phyloP scores from a whole-genome alignment of 2,329 filamentous ascomycete genomes.

The Furcasterigmium furcatum region DNA sequence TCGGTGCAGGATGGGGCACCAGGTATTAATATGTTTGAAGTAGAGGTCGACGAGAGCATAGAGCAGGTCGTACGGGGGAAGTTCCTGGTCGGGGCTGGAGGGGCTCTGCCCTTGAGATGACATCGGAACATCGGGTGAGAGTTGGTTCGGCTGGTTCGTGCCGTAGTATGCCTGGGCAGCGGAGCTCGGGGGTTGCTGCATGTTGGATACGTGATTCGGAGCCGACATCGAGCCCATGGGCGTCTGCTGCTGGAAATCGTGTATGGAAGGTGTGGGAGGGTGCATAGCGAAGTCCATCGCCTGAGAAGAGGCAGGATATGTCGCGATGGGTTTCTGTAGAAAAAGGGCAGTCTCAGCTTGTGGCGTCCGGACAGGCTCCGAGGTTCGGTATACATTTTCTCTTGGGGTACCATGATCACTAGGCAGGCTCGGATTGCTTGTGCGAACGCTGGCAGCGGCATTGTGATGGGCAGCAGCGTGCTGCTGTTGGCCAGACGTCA shows the following conservation, averaged over 20 bases:
- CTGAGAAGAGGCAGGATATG: slow-evolving; percentile 42
- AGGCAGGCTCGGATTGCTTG: slow-evolving; percentile 46
- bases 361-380: slow-evolving; percentile 47
- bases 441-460: slow-evolving; percentile 38
- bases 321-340: slow-evolving; percentile 51
- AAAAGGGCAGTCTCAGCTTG: slow-evolving; percentile 60
- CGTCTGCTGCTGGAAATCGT: slow-evolving; percentile 47
- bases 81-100: slow-evolving; percentile 57
- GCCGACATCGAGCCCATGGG: slow-evolving; percentile 35
- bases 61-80: slow-evolving; percentile 72
- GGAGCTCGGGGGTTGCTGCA: slow-evolving; percentile 29
- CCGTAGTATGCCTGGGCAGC: slow-evolving; percentile 49
- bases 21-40: slow-evolving; percentile 77
- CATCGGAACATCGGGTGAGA: slow-evolving; percentile 57
- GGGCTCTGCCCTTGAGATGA: slow-evolving; percentile 41
- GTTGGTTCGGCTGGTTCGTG: slow-evolving; percentile 35
- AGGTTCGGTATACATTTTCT: slow-evolving; percentile 46
- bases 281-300: slow-evolving; percentile 48
- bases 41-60: slow-evolving; percentile 73
- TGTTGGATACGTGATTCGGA: slow-evolving; percentile 19
- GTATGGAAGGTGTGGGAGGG: slow-evolving; percentile 40
- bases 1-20: slow-evolving; percentile 88
- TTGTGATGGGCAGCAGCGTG: slow-evolving; percentile 19
- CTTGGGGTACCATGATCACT: slow-evolving; percentile 56
- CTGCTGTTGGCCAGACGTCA: slow-evolving; percentile 33